These are phyloP conservation scores for Clausena lansium DNA, from an alignment of 345 rosid species.

Conservation along the genomic window DNA sequence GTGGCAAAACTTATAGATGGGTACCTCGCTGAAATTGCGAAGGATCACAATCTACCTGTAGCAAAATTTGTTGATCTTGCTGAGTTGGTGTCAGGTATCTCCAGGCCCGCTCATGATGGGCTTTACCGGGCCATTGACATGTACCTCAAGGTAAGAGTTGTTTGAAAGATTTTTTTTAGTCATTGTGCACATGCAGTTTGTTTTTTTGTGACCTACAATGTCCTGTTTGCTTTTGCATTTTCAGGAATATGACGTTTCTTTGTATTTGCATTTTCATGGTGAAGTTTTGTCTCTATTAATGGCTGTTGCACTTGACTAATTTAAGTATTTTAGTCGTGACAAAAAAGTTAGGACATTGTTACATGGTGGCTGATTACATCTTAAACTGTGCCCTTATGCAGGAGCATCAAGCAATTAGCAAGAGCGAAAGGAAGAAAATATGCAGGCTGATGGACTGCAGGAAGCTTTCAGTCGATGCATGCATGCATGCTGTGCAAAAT, in stretches of 20 bases:
- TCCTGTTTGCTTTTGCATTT: background rate
- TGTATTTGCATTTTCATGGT: background rate
- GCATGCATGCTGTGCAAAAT: slow-evolving; percentile 84
- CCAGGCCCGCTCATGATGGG: slow-evolving; percentile 80
- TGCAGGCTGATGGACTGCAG: slow-evolving; percentile 90
- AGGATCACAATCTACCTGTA: slow-evolving; percentile 59
- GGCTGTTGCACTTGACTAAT: background rate
- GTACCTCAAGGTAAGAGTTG: slow-evolving; percentile 64
- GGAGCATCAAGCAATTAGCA: slow-evolving; percentile 76
- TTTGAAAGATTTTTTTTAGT: background rate
- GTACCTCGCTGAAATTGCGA: slow-evolving; percentile 75
- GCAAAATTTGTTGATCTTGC: slow-evolving; percentile 65
- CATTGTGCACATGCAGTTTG: background rate
- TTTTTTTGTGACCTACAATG: background rate
- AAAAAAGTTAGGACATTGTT: background rate
- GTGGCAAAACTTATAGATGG: slow-evolving; percentile 74
- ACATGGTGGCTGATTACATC: background rate
- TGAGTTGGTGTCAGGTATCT: slow-evolving; percentile 53
- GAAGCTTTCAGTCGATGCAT: slow-evolving; percentile 79
- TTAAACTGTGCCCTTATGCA: slow-evolving; percentile 24
- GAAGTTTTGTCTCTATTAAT: background rate
- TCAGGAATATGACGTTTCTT: background rate
- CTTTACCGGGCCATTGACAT: slow-evolving; percentile 81
- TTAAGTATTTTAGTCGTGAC: background rate
- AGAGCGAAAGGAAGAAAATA: slow-evolving; percentile 76